Conservation (phyloP, 169 alveolate species). For the Cryptosporidium viatorum region DNA sequence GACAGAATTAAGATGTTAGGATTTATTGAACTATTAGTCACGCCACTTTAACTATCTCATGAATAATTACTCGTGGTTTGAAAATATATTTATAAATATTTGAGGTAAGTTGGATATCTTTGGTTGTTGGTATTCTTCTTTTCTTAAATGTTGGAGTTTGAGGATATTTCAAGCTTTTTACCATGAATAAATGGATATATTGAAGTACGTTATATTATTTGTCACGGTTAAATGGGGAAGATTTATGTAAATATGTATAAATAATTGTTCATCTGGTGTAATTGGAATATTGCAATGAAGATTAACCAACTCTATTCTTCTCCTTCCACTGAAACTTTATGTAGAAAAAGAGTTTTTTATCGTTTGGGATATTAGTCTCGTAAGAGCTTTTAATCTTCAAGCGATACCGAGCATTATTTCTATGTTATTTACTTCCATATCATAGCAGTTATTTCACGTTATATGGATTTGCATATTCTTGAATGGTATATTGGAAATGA, state of each 20-base stretch:
- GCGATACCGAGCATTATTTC: conserved; percentile 70
- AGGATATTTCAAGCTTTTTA: no score
- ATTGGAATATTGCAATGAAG: conserved; percentile 61
- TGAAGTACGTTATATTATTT: not conserved
- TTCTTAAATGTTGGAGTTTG: not conserved
- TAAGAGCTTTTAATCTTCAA: not conserved
- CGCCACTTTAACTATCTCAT: not conserved
- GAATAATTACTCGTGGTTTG: not conserved
- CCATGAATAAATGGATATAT: not conserved
- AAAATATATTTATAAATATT: not conserved
- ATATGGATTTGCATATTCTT: not conserved
- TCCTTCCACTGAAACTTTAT: conserved; percentile 72
- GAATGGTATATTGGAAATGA: not conserved
- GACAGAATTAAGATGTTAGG: no score
- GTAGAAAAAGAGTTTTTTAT: conserved; percentile 60
- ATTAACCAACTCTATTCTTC: conserved; percentile 65
- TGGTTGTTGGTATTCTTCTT: not conserved
- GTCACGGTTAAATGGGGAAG: not conserved
- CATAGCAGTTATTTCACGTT: not conserved
- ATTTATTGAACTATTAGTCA: not conserved
- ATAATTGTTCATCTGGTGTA: not conserved
- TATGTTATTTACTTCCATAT: not conserved
- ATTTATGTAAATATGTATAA: no score
- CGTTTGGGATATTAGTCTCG: not conserved
- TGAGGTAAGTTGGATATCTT: not conserved